A percentile compares a stretch with the other conserved stretches of the same genome.
Conservation (phyloP, 495 filamentous ascomycete genomes). For the Chaetomium tenue region DNA sequence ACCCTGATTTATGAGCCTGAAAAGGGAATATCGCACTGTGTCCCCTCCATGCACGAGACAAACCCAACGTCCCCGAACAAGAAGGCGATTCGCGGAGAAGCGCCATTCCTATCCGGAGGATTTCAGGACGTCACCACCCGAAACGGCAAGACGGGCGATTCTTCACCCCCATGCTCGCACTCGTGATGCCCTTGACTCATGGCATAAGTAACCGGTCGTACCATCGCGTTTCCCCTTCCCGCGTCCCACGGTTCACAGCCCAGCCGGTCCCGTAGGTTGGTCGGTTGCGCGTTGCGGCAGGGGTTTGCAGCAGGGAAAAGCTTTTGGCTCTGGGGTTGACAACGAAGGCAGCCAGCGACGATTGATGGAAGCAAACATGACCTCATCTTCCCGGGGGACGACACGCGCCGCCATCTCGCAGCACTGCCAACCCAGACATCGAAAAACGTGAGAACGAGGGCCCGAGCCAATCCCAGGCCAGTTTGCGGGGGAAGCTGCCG, state of each 20-base stretch:
- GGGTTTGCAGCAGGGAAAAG: not conserved
- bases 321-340: not conserved
- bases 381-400: not conserved
- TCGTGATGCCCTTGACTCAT: not conserved
- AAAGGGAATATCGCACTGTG: not conserved
- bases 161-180: not conserved
- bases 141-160: not conserved
- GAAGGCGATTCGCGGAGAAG: not conserved
- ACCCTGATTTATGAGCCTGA: not conserved
- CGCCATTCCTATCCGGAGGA: not conserved
- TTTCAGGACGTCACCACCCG: not conserved
- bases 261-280: not conserved
- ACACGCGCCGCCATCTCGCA: not conserved
- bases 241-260: not conserved
- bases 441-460: no score
- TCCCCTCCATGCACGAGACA: not conserved
- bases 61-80: not conserved
- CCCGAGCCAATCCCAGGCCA: not conserved
- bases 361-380: not conserved
- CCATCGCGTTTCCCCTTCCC: not conserved
- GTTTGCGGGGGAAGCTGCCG: not conserved
- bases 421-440: no score
- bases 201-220: not conserved
- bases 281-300: no score
- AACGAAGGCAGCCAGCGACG: not conserved